Evolutionary conservation across 176 grass and related monocot species (phyloP).

Genomic region (Canna indica): DNA sequence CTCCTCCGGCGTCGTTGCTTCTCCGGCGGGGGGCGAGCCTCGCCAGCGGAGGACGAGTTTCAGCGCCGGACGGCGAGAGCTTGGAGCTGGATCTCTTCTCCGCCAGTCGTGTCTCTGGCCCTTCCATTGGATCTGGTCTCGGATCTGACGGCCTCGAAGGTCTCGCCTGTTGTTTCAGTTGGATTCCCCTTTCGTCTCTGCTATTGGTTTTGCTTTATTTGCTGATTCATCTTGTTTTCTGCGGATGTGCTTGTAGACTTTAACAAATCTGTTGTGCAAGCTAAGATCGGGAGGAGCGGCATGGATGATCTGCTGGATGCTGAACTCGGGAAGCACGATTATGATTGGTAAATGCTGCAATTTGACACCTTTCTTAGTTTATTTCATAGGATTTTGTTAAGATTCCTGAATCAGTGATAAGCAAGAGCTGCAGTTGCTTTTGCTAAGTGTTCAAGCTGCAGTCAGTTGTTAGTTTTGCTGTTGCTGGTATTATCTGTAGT

Average conservation of each 20-base stretch:
- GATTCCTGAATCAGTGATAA: not conserved
- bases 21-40: not conserved
- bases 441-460: not conserved
- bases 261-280: not conserved
- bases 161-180: not conserved
- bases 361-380: not conserved
- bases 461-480: not conserved
- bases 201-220: not conserved
- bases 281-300: constrained; percentile 9
- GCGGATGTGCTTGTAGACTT: not conserved
- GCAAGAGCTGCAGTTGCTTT: too few species aligned
- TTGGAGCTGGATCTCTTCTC: constrained; percentile 12
- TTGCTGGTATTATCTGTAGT: not conserved
- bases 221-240: not conserved
- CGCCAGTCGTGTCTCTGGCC: not conserved
- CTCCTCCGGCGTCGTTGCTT: constrained; percentile 2
- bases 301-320: constrained; percentile 82
- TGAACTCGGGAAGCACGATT: constrained; percentile 96
- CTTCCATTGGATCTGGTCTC: not conserved
- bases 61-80: not conserved
- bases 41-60: not conserved
- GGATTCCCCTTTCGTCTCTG: too few species aligned
- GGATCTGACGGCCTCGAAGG: constrained; percentile 7
- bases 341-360: constrained; percentile 61
- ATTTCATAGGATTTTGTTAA: not conserved